Evolutionary conservation across 2,329 filamentous ascomycete species (phyloP).

Genomic region (Fusarium temperatum): DNA sequence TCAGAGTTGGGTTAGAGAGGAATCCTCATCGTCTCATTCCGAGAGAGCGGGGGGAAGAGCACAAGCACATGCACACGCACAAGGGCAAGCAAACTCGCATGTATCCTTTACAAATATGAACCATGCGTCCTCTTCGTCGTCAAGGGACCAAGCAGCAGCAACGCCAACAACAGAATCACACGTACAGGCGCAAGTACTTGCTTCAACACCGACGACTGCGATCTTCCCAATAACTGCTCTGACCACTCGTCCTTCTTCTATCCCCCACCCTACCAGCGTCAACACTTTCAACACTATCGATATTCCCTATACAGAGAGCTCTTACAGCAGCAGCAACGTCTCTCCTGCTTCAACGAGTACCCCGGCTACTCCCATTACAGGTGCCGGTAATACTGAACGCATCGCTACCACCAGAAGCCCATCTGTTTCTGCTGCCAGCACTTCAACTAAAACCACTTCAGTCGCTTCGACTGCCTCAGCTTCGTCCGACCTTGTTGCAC

Average conservation of each 20-base stretch:
- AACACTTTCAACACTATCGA: constrained; percentile 19
- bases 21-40: constrained; percentile 31
- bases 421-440: constrained; percentile 2
- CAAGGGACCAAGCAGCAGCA: constrained; percentile 8
- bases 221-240: constrained; percentile 6
- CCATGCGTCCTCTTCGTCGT: constrained; percentile 14
- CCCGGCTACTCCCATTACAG: constrained; percentile 21
- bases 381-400: background rate
- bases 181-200: background rate
- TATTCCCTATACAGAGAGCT: constrained; percentile 20
- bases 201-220: background rate
- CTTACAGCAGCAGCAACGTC: constrained; percentile 31
- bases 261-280: background rate
- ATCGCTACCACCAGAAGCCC: constrained; percentile 3
- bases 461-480: background rate
- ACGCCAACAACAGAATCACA: background rate
- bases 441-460: constrained; percentile 1
- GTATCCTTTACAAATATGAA: constrained; percentile 15
- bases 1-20: constrained; percentile 34
- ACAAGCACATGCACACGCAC: background rate
- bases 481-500: constrained; percentile 3
- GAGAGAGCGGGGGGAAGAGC: constrained; percentile 19
- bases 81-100: background rate
- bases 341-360: constrained; percentile 29
- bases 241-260: constrained; percentile 11